Evolutionary conservation across 2,329 filamentous ascomycete species (phyloP), one percentile per base, ranked within the genome.

Genomic region (Neodidymelliopsis sp.): DNA sequence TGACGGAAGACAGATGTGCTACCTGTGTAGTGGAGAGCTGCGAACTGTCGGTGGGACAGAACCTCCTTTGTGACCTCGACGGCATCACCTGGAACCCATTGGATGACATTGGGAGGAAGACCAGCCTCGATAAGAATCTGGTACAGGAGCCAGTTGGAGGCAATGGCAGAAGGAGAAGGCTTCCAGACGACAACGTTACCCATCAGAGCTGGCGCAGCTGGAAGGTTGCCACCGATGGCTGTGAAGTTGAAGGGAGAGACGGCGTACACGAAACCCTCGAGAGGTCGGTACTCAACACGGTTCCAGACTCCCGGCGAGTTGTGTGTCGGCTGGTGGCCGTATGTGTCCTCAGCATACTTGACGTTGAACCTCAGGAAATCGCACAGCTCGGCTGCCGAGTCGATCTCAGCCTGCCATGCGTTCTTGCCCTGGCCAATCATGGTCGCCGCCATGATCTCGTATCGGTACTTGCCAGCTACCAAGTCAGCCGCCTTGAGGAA

Each of bases 341-440:
- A 96, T 46, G 96, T 79, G 71, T 97, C 90, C 76, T 96, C 88
- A 20, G 93, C 93, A 69, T 94, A 97, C 73, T 92, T 86, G 42
- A 97, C 93, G 69, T 94, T 94, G 80, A 97, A 96, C 23, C 91
- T 85, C 71, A 97, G 79, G 76, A 97, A 97, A 73, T 99, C 93
- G 62, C 85, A 88, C 63, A 96, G 77, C 80, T 99, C 94, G 7
- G 93, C 93, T 13, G 93, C 93, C 28, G 92, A 84, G 74, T 97
- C 93, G 57, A 97, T 97, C 81, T 99, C 93, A n/a, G 94, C 93
- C 76, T 99, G 93, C 91, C 91, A 97, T 36, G 90, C 91, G 73
- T 97, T 97, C 84, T 97, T 97, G 66, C 94, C 93, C 77, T 99
- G 93, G 53, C 93, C 94, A 23, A 96, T 80, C 85, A 97, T 96